A percentile compares a stretch with the other conserved stretches of the same genome.
These are phyloP conservation scores for Prorocentrum cordatum DNA, from an alignment of 169 alveolate genomes.

Conservation along the genomic window DNA sequence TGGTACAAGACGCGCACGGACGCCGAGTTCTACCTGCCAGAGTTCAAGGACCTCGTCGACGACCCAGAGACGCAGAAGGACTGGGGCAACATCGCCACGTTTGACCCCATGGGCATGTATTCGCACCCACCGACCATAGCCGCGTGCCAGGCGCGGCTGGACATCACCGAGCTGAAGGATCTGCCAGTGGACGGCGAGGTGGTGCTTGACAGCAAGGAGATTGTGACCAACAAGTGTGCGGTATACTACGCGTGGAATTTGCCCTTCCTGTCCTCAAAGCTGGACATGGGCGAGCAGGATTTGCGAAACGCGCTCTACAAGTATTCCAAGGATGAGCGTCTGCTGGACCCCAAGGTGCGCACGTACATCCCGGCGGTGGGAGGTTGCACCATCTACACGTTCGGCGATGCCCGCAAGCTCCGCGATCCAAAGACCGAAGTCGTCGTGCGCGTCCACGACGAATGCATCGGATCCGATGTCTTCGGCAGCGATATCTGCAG, in stretches of 20 bases:
- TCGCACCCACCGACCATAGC: slow-evolving; percentile 71
- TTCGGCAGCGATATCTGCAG: slow-evolving; percentile 68
- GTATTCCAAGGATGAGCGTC: slow-evolving; percentile 14
- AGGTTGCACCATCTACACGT: slow-evolving; percentile 67
- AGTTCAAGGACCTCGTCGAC: slow-evolving; percentile 61
- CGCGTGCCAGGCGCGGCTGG: slow-evolving; percentile 70
- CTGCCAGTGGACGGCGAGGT: slow-evolving; percentile 29
- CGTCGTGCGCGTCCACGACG: slow-evolving; percentile 70
- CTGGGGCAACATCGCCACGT: slow-evolving; percentile 56
- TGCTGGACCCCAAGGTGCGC: slow-evolving; percentile 44
- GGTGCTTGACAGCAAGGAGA: slow-evolving; percentile 9
- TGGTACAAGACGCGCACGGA: slow-evolving; percentile 70
- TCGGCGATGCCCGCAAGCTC: slow-evolving; percentile 67
- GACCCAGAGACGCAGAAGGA: slow-evolving; percentile 58
- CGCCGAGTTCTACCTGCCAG: slow-evolving; percentile 70
- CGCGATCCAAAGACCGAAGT: slow-evolving; percentile 57
- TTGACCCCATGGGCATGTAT: slow-evolving; percentile 66
- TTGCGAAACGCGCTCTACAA: slow-evolving; percentile 10
- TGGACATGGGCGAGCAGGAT: slow-evolving; percentile 61
- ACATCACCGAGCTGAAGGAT: slow-evolving; percentile 59
- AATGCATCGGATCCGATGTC: slow-evolving; percentile 71
- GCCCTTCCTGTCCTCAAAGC: slow-evolving; percentile 11
- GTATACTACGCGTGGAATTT: slow-evolving; percentile 69
- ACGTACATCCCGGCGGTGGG: slow-evolving; percentile 70
- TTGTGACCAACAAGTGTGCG: slow-evolving; percentile 65